A percentile compares a stretch with the other conserved stretches of the same genome.
These are phyloP conservation scores for Teratosphaeriaceae sp. DNA, from an alignment of 2,329 filamentous ascomycete species.

Conservation along the genomic window DNA sequence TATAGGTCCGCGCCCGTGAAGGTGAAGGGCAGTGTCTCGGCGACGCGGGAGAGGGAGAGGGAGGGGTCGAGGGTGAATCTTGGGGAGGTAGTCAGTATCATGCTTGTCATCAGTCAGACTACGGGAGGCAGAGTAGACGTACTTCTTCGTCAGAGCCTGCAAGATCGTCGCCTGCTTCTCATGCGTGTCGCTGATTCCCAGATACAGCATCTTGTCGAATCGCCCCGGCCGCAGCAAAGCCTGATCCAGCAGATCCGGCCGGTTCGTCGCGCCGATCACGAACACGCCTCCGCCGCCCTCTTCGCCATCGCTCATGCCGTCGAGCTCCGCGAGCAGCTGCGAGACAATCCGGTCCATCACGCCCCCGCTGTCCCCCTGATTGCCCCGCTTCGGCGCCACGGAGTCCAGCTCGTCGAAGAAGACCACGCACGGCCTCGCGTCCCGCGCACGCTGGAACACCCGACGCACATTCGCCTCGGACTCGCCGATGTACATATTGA, in stretches of 20 bases:
- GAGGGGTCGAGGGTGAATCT: conserved; percentile 80
- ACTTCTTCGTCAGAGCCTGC: conserved; percentile 92
- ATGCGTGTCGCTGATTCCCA: conserved; percentile 93
- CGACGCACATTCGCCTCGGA: conserved; percentile 86
- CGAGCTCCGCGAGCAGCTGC: conserved; percentile 87
- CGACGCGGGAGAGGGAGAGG: conserved; percentile 68
- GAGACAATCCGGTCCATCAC: conserved; percentile 98
- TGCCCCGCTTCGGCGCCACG: conserved; percentile 91
- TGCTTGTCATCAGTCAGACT: neutral
- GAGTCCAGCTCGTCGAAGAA: conserved; percentile 94
- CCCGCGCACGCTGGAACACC: conserved; percentile 80
- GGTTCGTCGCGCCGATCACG: conserved; percentile 92
- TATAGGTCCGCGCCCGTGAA: conserved; percentile 98
- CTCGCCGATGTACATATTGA: conserved; percentile 96
- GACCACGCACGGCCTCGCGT: conserved; percentile 80
- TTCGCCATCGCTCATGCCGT: conserved; percentile 94
- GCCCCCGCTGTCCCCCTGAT: conserved; percentile 93
- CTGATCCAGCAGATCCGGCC: conserved; percentile 86
- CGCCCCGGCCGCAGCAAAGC: conserved; percentile 82
- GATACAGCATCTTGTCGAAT: conserved; percentile 98
- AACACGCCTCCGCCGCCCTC: conserved; percentile 80
- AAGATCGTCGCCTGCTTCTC: conserved; percentile 93
- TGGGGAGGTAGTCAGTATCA: conserved; percentile 4
- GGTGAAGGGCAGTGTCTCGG: conserved; percentile 77
- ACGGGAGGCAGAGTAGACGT: conserved; percentile 33